Percentiles rank a stretch among this genome's conserved stretches.
Conservation (phyloP, 352 stramenopile species). For the Phytophthora ohioensis region DNA sequence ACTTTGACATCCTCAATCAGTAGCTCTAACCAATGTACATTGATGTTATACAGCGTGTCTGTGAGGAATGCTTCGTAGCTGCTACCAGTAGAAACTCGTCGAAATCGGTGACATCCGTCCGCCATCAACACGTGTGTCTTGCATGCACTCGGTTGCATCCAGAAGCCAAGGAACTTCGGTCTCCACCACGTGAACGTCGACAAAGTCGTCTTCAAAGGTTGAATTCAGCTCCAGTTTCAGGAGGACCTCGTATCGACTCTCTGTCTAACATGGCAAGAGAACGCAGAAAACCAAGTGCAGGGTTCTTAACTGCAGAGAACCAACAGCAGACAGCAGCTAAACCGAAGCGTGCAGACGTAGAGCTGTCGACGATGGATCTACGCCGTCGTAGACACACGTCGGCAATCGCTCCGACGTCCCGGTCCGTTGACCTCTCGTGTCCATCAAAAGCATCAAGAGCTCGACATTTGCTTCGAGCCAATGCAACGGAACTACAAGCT, state of each 20-base stretch:
- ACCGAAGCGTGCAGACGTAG: constrained; percentile 7
- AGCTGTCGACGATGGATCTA: constrained; percentile 22
- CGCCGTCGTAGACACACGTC: constrained; percentile 26
- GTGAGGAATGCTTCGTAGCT: constrained; percentile 31
- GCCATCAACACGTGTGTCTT: constrained; percentile 36
- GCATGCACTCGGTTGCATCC: constrained; percentile 32
- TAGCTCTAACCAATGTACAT: constrained; percentile 9
- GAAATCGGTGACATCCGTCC: neutral
- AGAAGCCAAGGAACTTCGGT: constrained; percentile 6
- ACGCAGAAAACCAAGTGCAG: constrained; percentile 1
- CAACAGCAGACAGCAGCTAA: constrained; percentile 6
- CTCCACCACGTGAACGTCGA: constrained; percentile 12
- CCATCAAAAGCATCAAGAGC: constrained; percentile 12
- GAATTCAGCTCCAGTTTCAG: constrained; percentile 28
- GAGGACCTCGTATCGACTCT: constrained; percentile 20
- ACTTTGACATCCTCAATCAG: neutral
- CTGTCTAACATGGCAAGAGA: constrained; percentile 30
- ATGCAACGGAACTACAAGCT: constrained; percentile 18
- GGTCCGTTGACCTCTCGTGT: constrained; percentile 5
- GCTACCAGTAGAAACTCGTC: constrained; percentile 15
- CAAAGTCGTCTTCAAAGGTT: constrained; percentile 18
- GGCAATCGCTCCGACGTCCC: constrained; percentile 17
- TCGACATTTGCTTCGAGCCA: constrained; percentile 23
- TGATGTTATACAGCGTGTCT: constrained; percentile 30
- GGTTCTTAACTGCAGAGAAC: constrained; percentile 5